phyloP scores from a whole-genome alignment of 164 flowering plant species.

The Vitis rotundifolia region DNA sequence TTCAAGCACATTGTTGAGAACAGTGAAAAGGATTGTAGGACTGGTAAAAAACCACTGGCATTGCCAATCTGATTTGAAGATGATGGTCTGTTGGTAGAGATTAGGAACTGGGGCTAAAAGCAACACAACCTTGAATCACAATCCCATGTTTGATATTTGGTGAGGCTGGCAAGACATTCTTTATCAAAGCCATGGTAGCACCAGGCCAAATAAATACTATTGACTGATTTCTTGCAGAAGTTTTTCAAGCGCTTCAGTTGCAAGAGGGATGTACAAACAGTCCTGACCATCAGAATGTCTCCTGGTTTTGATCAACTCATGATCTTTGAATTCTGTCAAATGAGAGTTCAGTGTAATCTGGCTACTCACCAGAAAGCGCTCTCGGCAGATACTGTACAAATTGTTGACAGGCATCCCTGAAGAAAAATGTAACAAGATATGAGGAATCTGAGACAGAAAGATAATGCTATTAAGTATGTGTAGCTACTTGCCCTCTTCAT shows the following conservation, averaged over 20 bases:
- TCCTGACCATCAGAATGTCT: slow-evolving; percentile 86
- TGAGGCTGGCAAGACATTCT: too few species aligned
- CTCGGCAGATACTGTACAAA: slow-evolving; percentile 70
- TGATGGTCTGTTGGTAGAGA: too few species aligned
- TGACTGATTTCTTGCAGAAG: slow-evolving; percentile 48
- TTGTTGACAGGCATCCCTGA: slow-evolving; percentile 75
- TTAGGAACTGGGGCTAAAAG: too few species aligned
- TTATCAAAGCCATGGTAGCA: too few species aligned
- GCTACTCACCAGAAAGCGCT: slow-evolving; percentile 70
- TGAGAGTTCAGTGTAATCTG: slow-evolving; percentile 81
- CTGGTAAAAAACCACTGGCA: too few species aligned
- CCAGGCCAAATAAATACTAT: neutral
- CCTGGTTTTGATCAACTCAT: slow-evolving; percentile 81
- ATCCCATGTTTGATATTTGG: too few species aligned
- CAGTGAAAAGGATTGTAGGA: too few species aligned
- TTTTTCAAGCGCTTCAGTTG: slow-evolving; percentile 73
- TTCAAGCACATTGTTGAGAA: too few species aligned
- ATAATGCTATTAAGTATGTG: neutral
- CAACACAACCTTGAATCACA: too few species aligned
- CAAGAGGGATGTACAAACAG: slow-evolving; percentile 78
- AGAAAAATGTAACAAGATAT: neutral
- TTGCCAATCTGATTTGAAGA: too few species aligned
- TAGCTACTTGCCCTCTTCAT: slow-evolving; percentile 76
- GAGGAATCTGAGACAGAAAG: neutral
- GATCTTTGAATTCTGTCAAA: slow-evolving; percentile 95